Evolutionary conservation across 805 yeast species (phyloP).

Genomic region (Candida odintsovae): DNA sequence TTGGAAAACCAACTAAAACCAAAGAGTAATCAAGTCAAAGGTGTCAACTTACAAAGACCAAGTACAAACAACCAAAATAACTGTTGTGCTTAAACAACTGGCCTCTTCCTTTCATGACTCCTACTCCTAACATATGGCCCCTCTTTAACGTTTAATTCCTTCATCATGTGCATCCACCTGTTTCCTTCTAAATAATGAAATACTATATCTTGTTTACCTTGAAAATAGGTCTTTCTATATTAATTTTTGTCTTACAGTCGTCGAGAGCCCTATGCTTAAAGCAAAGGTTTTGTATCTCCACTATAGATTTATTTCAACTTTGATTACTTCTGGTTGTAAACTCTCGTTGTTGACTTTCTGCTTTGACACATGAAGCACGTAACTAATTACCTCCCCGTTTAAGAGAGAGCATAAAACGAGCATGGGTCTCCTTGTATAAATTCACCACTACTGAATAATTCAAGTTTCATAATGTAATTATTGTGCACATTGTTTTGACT

Average conservation of each 20-base stretch:
- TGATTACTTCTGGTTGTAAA: no score
- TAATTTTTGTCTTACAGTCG: no score
- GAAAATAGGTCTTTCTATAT: neutral
- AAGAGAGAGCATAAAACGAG: no score
- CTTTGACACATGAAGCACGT: no score
- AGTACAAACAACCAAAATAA: conserved; percentile 36
- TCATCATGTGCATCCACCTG: neutral
- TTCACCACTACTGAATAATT: neutral
- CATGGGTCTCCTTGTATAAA: no score
- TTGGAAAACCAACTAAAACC: conserved; percentile 20
- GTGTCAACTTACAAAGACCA: conserved; percentile 36
- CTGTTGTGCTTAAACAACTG: conserved; percentile 28
- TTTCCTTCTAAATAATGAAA: neutral
- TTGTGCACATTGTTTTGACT: neutral
- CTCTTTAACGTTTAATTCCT: neutral
- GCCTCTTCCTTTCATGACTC: neutral
- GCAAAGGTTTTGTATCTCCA: no score
- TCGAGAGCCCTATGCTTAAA: no score
- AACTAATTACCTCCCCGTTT: no score
- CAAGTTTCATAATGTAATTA: neutral
- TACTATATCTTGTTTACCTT: neutral
- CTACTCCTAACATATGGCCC: neutral
- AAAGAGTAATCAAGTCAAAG: conserved; percentile 15
- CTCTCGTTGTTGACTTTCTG: no score
- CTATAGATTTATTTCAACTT: no score